Conservation (phyloP, 805 yeast genomes). For the Tetrapisispora pingtungensis region DNA sequence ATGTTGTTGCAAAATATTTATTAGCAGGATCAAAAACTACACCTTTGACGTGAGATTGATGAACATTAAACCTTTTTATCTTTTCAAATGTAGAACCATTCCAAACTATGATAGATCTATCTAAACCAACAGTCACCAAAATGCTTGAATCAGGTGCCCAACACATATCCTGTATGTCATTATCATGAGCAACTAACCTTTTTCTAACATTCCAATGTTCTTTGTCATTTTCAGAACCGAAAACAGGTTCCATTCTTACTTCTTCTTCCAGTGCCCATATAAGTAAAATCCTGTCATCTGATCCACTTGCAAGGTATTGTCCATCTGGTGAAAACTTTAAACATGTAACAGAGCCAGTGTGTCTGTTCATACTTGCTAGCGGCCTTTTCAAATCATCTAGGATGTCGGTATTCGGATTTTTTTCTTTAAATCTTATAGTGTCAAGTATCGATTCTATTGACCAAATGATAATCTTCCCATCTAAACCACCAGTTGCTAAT, state of each 20-base stretch:
- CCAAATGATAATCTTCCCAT: slow-evolving; percentile 92
- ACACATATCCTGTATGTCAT: slow-evolving; percentile 94
- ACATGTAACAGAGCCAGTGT: slow-evolving; percentile 93
- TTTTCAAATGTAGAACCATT: slow-evolving; percentile 81
- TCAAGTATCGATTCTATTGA: slow-evolving; percentile 43
- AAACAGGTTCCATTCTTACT: slow-evolving; percentile 35
- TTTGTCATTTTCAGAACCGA: slow-evolving; percentile 64
- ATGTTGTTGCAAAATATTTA: slow-evolving; percentile 92
- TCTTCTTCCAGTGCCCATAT: slow-evolving; percentile 89
- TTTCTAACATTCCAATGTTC: slow-evolving; percentile 95
- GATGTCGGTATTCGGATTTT: slow-evolving; percentile 1
- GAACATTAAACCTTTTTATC: slow-evolving; percentile 80
- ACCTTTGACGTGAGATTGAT: slow-evolving; percentile 92
- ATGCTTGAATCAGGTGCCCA: slow-evolving; percentile 95
- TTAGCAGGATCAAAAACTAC: slow-evolving; percentile 97
- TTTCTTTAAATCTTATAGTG: slow-evolving; percentile 22
- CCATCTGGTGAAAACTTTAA: slow-evolving; percentile 91
- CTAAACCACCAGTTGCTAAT: slow-evolving; percentile 87
- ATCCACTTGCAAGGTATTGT: slow-evolving; percentile 82
- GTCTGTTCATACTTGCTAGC: slow-evolving; percentile 84
- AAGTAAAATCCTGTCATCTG: slow-evolving; percentile 84
- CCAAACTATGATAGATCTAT: slow-evolving; percentile 88
- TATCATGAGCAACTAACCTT: slow-evolving; percentile 91
- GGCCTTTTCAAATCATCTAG: slow-evolving; percentile 36
- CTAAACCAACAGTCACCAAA: slow-evolving; percentile 88